Base-by-base conservation (phyloP, 1,284 basidiomycete genomes). In the Leccinum subrobustum region DNA sequence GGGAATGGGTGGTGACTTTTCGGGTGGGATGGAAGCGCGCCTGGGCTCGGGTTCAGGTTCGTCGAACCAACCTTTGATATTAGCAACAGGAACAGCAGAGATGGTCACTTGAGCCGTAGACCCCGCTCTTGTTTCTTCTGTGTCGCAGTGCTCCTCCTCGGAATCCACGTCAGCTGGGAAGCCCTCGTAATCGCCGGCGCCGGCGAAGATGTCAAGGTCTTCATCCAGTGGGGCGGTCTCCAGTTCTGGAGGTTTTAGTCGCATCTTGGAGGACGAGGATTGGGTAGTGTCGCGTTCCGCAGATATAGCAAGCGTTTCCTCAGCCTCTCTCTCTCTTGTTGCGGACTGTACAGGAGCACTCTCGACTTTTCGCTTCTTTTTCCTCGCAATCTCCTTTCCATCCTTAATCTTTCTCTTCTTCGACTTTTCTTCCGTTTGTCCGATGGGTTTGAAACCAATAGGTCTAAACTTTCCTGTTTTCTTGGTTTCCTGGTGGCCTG, bases 171-270 rank as follows among this genome's bases (percentile, higher is more conserved):
- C 87, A 6, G 83, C 70, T 53, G 83, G 82, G 14, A 91, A 69
- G 2, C 89, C 92, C 56, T 87, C 80, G 73, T 96, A 97, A 48
- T 93, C 91, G 7, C 89, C 93, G 1, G 85, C 93, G 56, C 81
- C 94, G 1, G 86, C 91, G 73, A 97, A 97, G 59, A 96, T 96
- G 68, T 91, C 85, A 59, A 89, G 79, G 59, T 89, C 81, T 18
- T 85, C 82, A 47, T 79, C 77, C 7, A 77, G 52, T 3, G 55
- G 50, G 9, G 48, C 18, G 1, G 42, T 53, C 51, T 68, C 64
- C 0, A 42, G 63, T 52, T 71, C 68, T 37, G 52, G 53, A 0
- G 11, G 54, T n/a, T 57, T 63, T 48, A 29, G 44, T 1, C 33
- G 20, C 9, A 14, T 52, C 14, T 62, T 57, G 20, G 63, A 54